phyloP scores from a whole-genome alignment of 2,329 filamentous ascomycete species.

The Mycogone perniciosa region DNA sequence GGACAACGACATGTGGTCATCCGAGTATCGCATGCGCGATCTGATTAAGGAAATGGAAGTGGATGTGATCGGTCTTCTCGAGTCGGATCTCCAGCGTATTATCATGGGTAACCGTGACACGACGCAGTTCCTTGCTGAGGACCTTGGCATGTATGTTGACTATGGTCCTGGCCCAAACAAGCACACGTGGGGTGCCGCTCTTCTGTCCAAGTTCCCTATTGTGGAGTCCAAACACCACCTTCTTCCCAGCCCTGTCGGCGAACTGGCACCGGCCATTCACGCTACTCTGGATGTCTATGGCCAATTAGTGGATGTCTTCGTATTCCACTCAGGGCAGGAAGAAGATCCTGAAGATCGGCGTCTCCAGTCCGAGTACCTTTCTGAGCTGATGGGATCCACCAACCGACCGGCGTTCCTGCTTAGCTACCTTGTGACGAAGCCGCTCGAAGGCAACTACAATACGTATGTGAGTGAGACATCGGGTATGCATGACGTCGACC shows the following conservation, averaged over 20 bases:
- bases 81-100: conserved; percentile 90
- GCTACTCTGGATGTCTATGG: conserved; percentile 95
- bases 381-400: conserved; percentile 79
- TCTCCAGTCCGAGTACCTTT: conserved; percentile 78
- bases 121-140: conserved; percentile 90
- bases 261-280: conserved; percentile 91
- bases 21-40: conserved; percentile 88
- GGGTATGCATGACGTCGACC: conserved; percentile 93
- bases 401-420: conserved; percentile 77
- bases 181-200: conserved; percentile 91
- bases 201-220: conserved; percentile 96
- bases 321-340: conserved; percentile 98
- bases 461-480: conserved; percentile 81
- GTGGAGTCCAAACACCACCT: conserved; percentile 95
- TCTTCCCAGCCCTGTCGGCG: conserved; percentile 85
- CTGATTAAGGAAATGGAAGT: conserved; percentile 89
- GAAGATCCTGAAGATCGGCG: conserved; percentile 90
- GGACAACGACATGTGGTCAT: conserved; percentile 98
- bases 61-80: conserved; percentile 92
- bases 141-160: conserved; percentile 97
- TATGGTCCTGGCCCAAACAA: conserved; percentile 97
- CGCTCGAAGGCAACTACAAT: conserved; percentile 90
- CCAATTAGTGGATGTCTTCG: conserved; percentile 83
- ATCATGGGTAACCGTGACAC: conserved; percentile 99
- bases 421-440: conserved; percentile 87